phyloP scores from a whole-genome alignment of 2,329 filamentous ascomycete genomes.

The Blumeria graminis region DNA sequence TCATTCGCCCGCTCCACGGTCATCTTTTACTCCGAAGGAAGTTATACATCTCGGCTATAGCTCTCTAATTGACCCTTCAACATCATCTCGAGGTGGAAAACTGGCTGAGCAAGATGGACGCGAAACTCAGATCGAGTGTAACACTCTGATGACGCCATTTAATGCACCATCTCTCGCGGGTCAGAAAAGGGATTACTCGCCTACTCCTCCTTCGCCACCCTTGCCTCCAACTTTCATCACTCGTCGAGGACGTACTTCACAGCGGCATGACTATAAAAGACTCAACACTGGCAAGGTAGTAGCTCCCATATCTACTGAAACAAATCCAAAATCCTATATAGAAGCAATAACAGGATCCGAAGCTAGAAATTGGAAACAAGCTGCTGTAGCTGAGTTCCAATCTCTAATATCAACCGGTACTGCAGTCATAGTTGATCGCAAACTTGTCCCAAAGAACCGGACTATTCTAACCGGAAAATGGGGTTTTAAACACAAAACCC shows the following conservation, averaged over 20 bases:
- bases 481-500: not conserved
- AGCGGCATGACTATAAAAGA: not conserved
- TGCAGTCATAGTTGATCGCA: not conserved
- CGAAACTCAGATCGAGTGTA: not conserved
- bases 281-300: not conserved
- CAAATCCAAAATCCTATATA: not conserved
- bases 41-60: not conserved
- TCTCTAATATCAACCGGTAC: not conserved
- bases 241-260: not conserved
- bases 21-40: not conserved
- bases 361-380: not conserved
- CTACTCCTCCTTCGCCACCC: not conserved
- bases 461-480: not conserved
- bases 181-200: not conserved
- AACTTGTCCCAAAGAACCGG: not conserved
- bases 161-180: not conserved
- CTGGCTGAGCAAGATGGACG: not conserved
- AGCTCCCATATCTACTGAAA: not conserved
- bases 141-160: not conserved
- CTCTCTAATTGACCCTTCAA: not conserved
- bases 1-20: not conserved
- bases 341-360: not conserved
- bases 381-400: not conserved
- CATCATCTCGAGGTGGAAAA: not conserved
- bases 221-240: not conserved